Base-by-base conservation (phyloP, 129 eudicot genomes). In the Flaveria trinervia region DNA sequence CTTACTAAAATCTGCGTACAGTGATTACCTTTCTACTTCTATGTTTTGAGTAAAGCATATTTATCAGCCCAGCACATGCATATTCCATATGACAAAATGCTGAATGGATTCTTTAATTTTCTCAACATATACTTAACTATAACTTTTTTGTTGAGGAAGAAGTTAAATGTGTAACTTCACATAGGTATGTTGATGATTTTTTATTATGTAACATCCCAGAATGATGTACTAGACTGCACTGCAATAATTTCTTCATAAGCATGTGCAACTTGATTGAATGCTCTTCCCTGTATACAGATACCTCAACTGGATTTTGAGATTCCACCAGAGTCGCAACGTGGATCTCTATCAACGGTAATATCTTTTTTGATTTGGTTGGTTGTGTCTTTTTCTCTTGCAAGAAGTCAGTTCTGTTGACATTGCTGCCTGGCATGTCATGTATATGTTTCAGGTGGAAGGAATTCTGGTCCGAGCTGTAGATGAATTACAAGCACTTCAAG, bases 311-410 rank as follows among this genome's bases (percentile, higher is more conserved):
- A 94, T 71, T 94, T 94, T 71, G 98, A 94, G 92, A 94, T 94
- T 50, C 98, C 97, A 48, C 98, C 98, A 4, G 98, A 91, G 85
- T 88, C 98, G 61, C 98, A 94, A 86, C 90, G 97, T 84, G 98
- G 98, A 60, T 89, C 97, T 59, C 70, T 94, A 70, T 91, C 98
- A 26, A 94, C 97, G 71, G 97, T 94, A 89, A 77, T 25, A 23
- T 30, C 70, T 62, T 51, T 26, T 61, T 60, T 52, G 36, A 16
- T 46, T 36, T 51, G 72, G 6, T 72, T 61, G 30, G 33, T 33
- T 62, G 55, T 49, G 72, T 49, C 22, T 70, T 62, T 20, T 18
- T 71, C 33, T 43, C 49, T 25, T 62, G 52, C 64, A 80, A 44
- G 54, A 73, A 65, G 43, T 65, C 48, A 3, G 9, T 79, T 77